Percentiles rank a stretch among this genome's conserved stretches.
Evolutionary conservation across 2,329 filamentous ascomycete species (phyloP).

Genomic region (Alternaria hordeiaustralica): DNA sequence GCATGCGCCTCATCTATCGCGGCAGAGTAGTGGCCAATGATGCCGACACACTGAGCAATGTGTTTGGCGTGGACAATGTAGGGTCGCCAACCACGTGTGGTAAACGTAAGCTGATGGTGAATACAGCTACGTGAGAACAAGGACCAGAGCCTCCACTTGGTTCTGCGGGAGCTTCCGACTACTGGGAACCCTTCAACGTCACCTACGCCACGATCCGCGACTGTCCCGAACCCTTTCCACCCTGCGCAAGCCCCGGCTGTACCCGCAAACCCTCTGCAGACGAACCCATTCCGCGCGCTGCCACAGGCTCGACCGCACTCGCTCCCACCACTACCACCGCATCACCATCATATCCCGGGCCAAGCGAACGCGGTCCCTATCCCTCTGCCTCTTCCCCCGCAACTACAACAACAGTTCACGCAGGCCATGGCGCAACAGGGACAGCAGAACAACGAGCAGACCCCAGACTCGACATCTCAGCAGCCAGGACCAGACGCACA

Average conservation of each 20-base stretch:
- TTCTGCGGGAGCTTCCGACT: conserved; percentile 44
- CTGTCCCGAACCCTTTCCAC: conserved; percentile 49
- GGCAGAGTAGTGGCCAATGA: conserved; percentile 61
- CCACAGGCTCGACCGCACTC: conserved; percentile 37
- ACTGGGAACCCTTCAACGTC: conserved; percentile 8
- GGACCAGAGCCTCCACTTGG: conserved; percentile 48
- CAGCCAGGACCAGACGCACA: conserved; percentile 10
- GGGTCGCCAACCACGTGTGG: conserved; percentile 22
- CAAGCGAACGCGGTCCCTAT: conserved; percentile 22
- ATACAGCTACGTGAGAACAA: conserved; percentile 43
- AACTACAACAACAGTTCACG: conserved; percentile 32
- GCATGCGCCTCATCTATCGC: conserved; percentile 65
- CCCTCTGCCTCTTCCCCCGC: conserved; percentile 29
- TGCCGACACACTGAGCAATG: conserved; percentile 54
- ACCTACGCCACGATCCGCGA: conserved; percentile 35
- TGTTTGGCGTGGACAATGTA: conserved; percentile 61
- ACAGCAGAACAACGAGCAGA: conserved; percentile 12
- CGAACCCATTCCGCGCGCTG: conserved; percentile 42
- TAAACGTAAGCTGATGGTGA: conserved; percentile 17
- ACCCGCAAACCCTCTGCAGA: conserved; percentile 31
- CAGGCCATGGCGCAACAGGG: conserved; percentile 30
- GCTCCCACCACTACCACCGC: conserved; percentile 31
- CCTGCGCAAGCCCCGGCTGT: conserved; percentile 17
- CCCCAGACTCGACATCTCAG: conserved; percentile 3
- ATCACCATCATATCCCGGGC: conserved; percentile 22